phyloP scores from a whole-genome alignment of 768 basidiomycete species.

The Podaxis mareebaensis region DNA sequence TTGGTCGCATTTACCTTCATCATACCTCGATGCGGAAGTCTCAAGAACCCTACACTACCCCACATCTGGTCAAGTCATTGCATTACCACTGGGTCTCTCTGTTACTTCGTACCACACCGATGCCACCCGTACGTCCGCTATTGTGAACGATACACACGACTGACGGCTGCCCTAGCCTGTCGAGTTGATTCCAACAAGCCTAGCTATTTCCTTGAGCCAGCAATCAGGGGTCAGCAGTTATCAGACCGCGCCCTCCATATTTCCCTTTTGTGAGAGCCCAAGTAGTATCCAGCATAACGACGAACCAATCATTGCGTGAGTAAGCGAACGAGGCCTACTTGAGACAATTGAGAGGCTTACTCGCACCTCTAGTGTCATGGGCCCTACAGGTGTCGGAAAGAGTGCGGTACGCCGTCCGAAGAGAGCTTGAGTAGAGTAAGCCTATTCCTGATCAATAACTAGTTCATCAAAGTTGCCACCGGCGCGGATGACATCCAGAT shows the following conservation, averaged over 20 bases:
- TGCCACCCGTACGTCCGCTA: background rate
- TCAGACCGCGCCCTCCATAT: background rate
- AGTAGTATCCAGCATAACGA: background rate
- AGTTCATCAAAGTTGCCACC: constrained; percentile 29
- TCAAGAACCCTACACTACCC: background rate
- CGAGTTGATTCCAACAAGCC: background rate
- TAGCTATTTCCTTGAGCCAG: background rate
- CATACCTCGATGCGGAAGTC: background rate
- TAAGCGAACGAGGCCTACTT: background rate
- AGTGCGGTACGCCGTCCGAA: constrained; percentile 21
- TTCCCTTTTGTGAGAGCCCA: background rate
- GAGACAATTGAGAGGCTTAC: too few relatives aligned
- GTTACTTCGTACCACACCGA: background rate
- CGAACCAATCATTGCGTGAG: constrained; percentile 21
- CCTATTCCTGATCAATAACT: background rate
- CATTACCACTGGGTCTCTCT: background rate
- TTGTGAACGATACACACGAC: background rate
- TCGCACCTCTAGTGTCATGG: constrained; percentile 23
- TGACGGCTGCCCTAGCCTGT: background rate
- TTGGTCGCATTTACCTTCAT: background rate
- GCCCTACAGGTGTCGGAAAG: constrained; percentile 26
- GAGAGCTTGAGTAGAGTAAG: background rate
- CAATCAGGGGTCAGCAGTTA: background rate
- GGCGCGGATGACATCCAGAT: constrained; percentile 20
- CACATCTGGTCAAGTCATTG: background rate